Base-by-base conservation (phyloP, 2,329 filamentous ascomycete species). In the Trichoderma atroviride region DNA sequence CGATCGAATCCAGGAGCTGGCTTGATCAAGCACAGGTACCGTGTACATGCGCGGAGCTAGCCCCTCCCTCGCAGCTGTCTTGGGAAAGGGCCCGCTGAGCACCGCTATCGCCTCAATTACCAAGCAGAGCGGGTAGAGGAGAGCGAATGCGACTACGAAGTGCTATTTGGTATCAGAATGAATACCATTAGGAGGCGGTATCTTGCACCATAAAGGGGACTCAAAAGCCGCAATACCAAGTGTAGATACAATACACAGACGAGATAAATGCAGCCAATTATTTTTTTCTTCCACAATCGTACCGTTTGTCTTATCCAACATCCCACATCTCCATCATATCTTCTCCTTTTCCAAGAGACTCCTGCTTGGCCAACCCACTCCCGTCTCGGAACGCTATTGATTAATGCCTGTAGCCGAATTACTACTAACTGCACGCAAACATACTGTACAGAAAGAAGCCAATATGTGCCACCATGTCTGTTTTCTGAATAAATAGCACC, bases 71-170 rank as follows among this genome's bases (percentile, higher is more conserved):
- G 50, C n/a, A 53, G 60, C 60, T 63, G 47, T 50, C 47, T 43
- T n/a, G 47, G 27, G 29, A 50, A 50, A 40, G 61, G 50, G 33
- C 14, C 61, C 22, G 43, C 60, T 63, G 60, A 53, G 47, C 60
- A 63, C 43, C 60, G 60, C 52, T 57, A 47, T 57, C 62, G 52
- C 52, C 62, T 56, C 27, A 65, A 65, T 64, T 64, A 57, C 52
- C 62, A 65, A 65, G 53, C 61, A 24, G n/a, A 24, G 55, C 40
- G 52, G 52, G 9, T 24, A 31, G 27, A 55, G 27, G 9, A 31
- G 24, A 27, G 5, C 14, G 24, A 55, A 55, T 55, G 52, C 52
- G 14, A 55, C 52, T 55, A 24, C 22, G 52, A 27, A 27, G 24
- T 27, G 19, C 11, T n/a, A 1, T 22, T 9, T 29, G 33, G 33